Conservation (phyloP, 2,329 filamentous ascomycete genomes). For the Arthrinium puccinioides region DNA sequence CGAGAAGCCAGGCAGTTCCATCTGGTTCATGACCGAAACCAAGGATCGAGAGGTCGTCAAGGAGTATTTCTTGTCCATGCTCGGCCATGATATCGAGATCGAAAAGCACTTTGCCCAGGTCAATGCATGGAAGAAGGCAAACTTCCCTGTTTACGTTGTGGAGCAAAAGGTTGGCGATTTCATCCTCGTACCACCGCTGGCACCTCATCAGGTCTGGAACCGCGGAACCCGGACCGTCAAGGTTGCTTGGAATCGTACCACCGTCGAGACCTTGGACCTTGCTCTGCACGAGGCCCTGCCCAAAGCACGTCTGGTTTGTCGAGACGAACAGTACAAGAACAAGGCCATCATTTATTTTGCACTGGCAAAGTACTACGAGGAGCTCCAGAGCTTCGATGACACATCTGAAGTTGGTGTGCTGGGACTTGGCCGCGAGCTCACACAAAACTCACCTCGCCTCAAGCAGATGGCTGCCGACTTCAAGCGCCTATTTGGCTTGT, state of each 20-base stretch:
- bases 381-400: constrained; percentile 47
- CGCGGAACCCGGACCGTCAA: constrained; percentile 93
- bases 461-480: constrained; percentile 78
- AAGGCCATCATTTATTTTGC: constrained; percentile 92
- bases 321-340: constrained; percentile 98
- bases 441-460: constrained; percentile 38
- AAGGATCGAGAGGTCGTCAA: constrained; percentile 86
- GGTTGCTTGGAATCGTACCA: constrained; percentile 95
- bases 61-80: constrained; percentile 86
- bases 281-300: constrained; percentile 83
- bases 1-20: constrained; percentile 77
- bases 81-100: constrained; percentile 94
- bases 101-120: constrained; percentile 96
- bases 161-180: constrained; percentile 89
- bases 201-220: constrained; percentile 98
- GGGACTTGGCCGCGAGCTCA: constrained; percentile 36
- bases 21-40: constrained; percentile 99
- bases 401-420: constrained; percentile 37
- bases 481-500: constrained; percentile 69
- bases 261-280: constrained; percentile 80
- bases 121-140: constrained; percentile 90
- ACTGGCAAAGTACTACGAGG: constrained; percentile 67
- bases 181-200: constrained; percentile 85
- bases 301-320: constrained; percentile 82
- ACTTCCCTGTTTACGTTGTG: constrained; percentile 86